These are phyloP conservation scores for Nannochloropsis gaditana DNA, from an alignment of 108 stramenopile genomes.

Conservation along the genomic window DNA sequence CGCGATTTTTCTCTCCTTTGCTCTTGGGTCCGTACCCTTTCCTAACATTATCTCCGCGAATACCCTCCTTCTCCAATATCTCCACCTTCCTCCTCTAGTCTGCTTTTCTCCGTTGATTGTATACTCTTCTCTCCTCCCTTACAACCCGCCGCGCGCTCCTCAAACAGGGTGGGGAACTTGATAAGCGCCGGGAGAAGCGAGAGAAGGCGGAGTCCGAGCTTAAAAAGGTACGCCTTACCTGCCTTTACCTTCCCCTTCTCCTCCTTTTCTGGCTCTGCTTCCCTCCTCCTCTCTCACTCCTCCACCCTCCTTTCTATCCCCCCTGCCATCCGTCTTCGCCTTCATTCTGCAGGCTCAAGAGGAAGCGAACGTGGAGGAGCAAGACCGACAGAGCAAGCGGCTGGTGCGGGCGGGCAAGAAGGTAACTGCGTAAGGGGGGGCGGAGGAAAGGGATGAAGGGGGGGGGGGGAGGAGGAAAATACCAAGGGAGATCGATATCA, in stretches of 20 bases:
- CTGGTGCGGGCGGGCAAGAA: constrained; percentile 48
- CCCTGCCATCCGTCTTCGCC: not conserved
- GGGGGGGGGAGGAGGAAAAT: constrained; percentile 33
- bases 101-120: not conserved
- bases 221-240: constrained; percentile 53
- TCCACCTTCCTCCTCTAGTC: not conserved
- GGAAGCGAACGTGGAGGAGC: constrained; percentile 59
- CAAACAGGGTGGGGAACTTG: constrained; percentile 46
- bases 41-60: too few relatives aligned
- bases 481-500: too few relatives aligned
- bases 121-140: not conserved
- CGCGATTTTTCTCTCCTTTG: not conserved
- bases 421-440: constrained; percentile 58
- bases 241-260: not conserved
- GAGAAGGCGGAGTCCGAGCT: constrained; percentile 65
- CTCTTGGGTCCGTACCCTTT: not conserved
- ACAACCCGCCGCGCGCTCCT: not conserved
- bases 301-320: not conserved
- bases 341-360: not conserved
- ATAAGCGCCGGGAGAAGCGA: constrained; percentile 86
- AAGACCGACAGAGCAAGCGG: constrained; percentile 73
- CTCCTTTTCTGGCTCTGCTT: not conserved
- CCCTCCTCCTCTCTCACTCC: not conserved
- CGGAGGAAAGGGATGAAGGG: constrained; percentile 83
- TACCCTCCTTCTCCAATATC: not conserved